Evolutionary conservation across 495 filamentous ascomycete genomes (phyloP).

Genomic region (Trichocladium antarcticum): DNA sequence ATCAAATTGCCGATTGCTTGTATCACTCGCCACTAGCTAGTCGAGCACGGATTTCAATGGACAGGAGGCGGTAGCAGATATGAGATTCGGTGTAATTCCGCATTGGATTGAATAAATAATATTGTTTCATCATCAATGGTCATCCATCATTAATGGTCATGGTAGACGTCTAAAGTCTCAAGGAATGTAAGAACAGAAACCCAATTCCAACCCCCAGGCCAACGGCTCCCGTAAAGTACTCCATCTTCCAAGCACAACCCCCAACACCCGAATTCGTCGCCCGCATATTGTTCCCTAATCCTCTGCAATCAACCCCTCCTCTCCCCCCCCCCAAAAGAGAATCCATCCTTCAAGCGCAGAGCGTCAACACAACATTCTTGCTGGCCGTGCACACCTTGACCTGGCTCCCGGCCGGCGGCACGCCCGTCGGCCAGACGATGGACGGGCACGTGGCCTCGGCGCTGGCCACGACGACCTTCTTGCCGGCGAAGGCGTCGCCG

Average conservation of each 20-base stretch:
- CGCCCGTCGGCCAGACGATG: slow-evolving; percentile 43
- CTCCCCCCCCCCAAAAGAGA: not conserved
- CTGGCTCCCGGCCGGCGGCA: slow-evolving; percentile 42
- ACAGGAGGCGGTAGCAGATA: no score
- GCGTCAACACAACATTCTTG: slow-evolving; percentile 23
- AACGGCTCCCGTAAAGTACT: not conserved
- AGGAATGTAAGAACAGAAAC: not conserved
- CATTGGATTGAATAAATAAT: no score
- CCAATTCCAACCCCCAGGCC: not conserved
- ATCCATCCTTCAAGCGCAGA: slow-evolving; percentile 14
- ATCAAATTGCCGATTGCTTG: no score
- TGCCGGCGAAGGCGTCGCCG: slow-evolving; percentile 44
- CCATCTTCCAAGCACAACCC: no score
- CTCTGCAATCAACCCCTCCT: no score
- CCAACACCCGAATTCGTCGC: no score
- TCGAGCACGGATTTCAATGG: no score
- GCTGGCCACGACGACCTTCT: slow-evolving; percentile 32
- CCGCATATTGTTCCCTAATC: no score
- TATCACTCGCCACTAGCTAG: no score
- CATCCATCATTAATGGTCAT: not conserved
- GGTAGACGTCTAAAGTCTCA: not conserved
- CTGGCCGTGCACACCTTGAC: slow-evolving; percentile 34
- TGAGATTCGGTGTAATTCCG: no score
- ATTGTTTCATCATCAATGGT: not conserved
- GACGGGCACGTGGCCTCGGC: slow-evolving; percentile 31